Evolutionary conservation across 441 rosid species (phyloP).

Genomic region (Dalechampia spathulata): DNA sequence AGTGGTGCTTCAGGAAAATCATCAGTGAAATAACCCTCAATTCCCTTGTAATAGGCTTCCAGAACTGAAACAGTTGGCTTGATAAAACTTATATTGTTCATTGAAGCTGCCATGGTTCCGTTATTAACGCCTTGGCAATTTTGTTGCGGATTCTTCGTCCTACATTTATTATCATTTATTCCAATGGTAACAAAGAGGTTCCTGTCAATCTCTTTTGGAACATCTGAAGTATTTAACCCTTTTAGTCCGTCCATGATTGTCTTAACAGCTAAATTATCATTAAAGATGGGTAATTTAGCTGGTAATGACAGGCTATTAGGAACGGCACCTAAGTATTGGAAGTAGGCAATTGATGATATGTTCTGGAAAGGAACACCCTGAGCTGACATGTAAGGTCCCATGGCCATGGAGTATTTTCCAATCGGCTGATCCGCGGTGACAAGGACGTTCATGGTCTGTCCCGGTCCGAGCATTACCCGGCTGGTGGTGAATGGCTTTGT

Average conservation of each 20-base stretch:
- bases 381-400: slow-evolving; percentile 79
- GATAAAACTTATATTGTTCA: slow-evolving; percentile 74
- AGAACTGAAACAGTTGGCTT: slow-evolving; percentile 54
- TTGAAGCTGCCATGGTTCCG: slow-evolving; percentile 72
- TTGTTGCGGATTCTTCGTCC: slow-evolving; percentile 40
- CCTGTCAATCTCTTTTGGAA: slow-evolving; percentile 50
- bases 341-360: slow-evolving; percentile 49
- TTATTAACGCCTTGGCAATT: slow-evolving; percentile 48
- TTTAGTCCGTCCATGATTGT: slow-evolving; percentile 69
- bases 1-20: slow-evolving; percentile 71
- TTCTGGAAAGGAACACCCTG: slow-evolving; percentile 49
- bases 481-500: slow-evolving; percentile 61
- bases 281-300: slow-evolving; percentile 60
- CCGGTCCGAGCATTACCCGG: slow-evolving; percentile 81
- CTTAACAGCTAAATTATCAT: slow-evolving; percentile 59
- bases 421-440: slow-evolving; percentile 65
- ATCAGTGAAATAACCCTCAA: slow-evolving; percentile 51
- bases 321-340: slow-evolving; percentile 54
- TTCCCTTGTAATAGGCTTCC: slow-evolving; percentile 63
- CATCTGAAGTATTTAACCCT: slow-evolving; percentile 41
- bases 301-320: slow-evolving; percentile 45
- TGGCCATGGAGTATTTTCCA: slow-evolving; percentile 68
- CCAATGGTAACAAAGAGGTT: slow-evolving; percentile 61
- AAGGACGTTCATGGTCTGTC: slow-evolving; percentile 82
- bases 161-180: slow-evolving; percentile 58